phyloP scores from a whole-genome alignment of 306 rosid genomes.

The Notholithocarpus densiflorus region DNA sequence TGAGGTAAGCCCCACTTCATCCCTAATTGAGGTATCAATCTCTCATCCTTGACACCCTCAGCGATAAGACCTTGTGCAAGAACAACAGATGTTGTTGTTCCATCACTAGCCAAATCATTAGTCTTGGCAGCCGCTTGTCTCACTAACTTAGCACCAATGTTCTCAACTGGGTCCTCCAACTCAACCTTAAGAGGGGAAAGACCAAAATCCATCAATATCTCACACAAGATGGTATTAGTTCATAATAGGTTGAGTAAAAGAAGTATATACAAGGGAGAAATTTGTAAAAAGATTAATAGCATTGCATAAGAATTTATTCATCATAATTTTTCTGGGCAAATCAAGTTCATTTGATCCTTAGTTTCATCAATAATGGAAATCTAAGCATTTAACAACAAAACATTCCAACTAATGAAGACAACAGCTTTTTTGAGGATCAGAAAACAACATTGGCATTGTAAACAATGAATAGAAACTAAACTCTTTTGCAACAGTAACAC shows the following conservation, averaged over 20 bases:
- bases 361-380: background rate
- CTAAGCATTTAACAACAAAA: background rate
- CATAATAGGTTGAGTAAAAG: background rate
- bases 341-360: background rate
- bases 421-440: background rate
- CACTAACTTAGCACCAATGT: constrained; percentile 95
- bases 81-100: constrained; percentile 95
- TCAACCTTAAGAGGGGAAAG: constrained; percentile 51
- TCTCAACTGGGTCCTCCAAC: constrained; percentile 98
- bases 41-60: constrained; percentile 80
- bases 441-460: background rate
- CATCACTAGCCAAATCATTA: constrained; percentile 96
- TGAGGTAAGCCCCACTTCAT: constrained; percentile 81
- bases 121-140: constrained; percentile 99
- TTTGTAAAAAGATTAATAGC: background rate
- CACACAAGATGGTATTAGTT: background rate
- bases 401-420: background rate
- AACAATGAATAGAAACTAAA: constrained; percentile 18
- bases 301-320: background rate
- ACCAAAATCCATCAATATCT: background rate
- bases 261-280: background rate
- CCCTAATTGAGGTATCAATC: constrained; percentile 26
- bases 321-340: background rate
- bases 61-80: constrained; percentile 97
- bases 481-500: constrained; percentile 97